Evolutionary conservation across 2,329 filamentous ascomycete genomes (phyloP), one percentile per base, ranked within the genome.

Genomic region (Amylocarpus encephaloides): DNA sequence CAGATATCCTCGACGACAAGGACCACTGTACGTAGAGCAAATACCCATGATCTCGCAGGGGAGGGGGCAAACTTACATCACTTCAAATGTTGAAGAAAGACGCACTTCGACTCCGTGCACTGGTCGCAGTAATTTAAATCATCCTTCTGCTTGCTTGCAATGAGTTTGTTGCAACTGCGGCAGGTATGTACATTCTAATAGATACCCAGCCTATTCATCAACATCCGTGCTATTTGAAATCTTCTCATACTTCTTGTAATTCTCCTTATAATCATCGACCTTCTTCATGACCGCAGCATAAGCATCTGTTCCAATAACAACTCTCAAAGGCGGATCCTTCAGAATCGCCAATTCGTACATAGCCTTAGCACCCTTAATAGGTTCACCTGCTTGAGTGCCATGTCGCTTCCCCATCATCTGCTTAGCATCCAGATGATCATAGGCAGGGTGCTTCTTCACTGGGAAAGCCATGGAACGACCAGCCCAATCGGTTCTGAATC

Each of bases 341-440:
- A 76, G 71, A 34, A 72, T 68, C 1, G 75, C 77, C 13, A 82
- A 59, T 46, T 81, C 73, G 56, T 79, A 78, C 66, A 79, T 77
- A 0, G 70, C 70, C 18, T 70, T 65, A 1, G 72, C 74, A 2
- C 69, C 76, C 59, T 79, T 76, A 0, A 56, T 54, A 2, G 76
- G 72, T 51, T 80, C 76, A 61, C 62, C 46, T 63, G 55, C 49
- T 43, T 63, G 59, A 10, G 56, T 58, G 1, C 59, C 59, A 48
- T 62, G 16, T 18, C 69, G 61, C 49, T 66, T 59, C 11, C 62
- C 62, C 66, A 73, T 73, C 0, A 58, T 57, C 56, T 67, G 63
- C 56, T 69, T 67, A 0, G 71, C 68, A 50, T 76, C 61, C 19
- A 77, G 66, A 52, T 77, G 72, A 49, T 75, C 72, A 59, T 77